phyloP scores from a whole-genome alignment of 768 basidiomycete species.

The Lentinula lateritia region DNA sequence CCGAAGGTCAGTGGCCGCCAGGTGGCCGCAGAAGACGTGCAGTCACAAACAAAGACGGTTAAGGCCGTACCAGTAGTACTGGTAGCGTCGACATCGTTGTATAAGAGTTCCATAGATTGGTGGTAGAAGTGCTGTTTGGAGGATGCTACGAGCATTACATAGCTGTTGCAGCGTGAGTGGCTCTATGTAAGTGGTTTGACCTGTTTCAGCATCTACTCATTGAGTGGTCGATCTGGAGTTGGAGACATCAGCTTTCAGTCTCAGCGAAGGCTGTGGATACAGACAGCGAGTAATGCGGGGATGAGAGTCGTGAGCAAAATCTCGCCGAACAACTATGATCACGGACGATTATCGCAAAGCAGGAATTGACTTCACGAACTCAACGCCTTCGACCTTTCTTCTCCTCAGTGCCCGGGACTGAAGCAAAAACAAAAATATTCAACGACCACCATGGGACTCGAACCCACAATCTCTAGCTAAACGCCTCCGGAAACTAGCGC shows the following conservation, averaged over 20 bases:
- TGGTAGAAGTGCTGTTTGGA: too few relatives aligned
- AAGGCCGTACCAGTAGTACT: too few relatives aligned
- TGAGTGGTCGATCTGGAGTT: not conserved
- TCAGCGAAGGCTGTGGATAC: conserved; percentile 3
- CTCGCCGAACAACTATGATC: conserved; percentile 14
- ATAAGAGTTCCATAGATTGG: too few relatives aligned
- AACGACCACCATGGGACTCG: conserved; percentile 8
- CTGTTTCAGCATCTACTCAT: not conserved
- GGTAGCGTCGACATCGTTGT: too few relatives aligned
- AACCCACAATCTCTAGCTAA: conserved; percentile 9
- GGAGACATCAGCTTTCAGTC: conserved; percentile 25
- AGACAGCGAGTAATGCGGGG: conserved; percentile 1
- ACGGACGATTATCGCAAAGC: conserved; percentile 20
- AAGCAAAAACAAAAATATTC: not conserved
- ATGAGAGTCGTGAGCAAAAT: conserved; percentile 13
- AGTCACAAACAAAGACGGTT: too few relatives aligned
- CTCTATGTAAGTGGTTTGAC: conserved; percentile 9
- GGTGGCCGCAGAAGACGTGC: too few relatives aligned
- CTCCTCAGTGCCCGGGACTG: too few relatives aligned
- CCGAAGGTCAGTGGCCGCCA: too few relatives aligned
- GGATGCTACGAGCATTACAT: too few relatives aligned
- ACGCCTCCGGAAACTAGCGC: conserved; percentile 7
- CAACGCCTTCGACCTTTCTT: conserved; percentile 16
- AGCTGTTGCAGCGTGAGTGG: too few relatives aligned
- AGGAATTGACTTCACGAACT: conserved; percentile 22